Conservation (phyloP, 148 eudicot genomes). For the Polygonum maritimum region DNA sequence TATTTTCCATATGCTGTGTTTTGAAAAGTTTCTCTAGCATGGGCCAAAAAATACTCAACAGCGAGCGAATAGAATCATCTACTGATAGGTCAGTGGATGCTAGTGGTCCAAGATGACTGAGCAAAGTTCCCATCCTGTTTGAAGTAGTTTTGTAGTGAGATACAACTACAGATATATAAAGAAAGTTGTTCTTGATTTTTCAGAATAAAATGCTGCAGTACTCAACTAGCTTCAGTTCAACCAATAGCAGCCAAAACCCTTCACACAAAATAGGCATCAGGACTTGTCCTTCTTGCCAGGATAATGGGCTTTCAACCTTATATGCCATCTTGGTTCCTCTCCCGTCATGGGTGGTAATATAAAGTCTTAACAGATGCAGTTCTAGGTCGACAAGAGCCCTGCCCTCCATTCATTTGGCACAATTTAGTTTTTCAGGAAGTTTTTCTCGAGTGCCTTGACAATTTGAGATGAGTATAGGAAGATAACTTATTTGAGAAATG, state of each 20-base stretch:
- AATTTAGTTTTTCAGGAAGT: neutral
- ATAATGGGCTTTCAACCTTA: neutral
- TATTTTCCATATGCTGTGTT: slow-evolving; percentile 71
- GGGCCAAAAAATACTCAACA: slow-evolving; percentile 79
- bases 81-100: slow-evolving; percentile 28
- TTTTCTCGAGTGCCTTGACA: neutral
- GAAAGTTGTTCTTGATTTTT: neutral
- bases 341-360: neutral
- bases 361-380: neutral
- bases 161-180: neutral
- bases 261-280: neutral
- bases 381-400: neutral
- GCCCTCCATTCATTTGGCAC: neutral
- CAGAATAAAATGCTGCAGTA: neutral
- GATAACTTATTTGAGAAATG: neutral
- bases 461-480: neutral
- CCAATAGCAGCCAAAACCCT: neutral
- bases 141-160: neutral
- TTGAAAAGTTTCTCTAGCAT: slow-evolving; percentile 75
- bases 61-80: slow-evolving; percentile 50
- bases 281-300: neutral
- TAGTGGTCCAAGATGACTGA: slow-evolving; percentile 57
- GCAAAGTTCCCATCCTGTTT: slow-evolving; percentile 73
- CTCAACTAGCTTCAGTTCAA: neutral
- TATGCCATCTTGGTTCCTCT: neutral